Evolutionary conservation across 345 rosid genomes (phyloP).

Genomic region (Populus pruinosa): DNA sequence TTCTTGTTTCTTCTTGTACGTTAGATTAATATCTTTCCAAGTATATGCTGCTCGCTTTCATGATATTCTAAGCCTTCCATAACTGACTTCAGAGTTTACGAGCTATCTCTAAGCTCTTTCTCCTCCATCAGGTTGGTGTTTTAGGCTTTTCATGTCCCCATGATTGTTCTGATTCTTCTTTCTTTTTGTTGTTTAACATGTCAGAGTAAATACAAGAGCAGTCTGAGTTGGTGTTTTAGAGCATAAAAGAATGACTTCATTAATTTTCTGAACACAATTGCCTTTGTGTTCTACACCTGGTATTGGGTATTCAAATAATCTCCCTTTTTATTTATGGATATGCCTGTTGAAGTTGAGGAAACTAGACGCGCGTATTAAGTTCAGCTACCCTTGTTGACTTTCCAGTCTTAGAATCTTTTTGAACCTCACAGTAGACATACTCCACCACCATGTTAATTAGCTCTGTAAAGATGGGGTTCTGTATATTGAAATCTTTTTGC

Average conservation of each 20-base stretch:
- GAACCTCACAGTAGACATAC: background rate
- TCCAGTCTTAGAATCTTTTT: background rate
- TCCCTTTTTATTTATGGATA: background rate
- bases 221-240: background rate
- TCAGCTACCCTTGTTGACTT: background rate
- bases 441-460: background rate
- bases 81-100: background rate
- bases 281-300: background rate
- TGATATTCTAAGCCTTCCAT: background rate
- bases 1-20: background rate
- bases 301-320: background rate
- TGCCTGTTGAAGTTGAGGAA: background rate
- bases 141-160: background rate
- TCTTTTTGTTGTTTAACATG: background rate
- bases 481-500: background rate
- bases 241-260: background rate
- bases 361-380: background rate
- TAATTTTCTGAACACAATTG: background rate
- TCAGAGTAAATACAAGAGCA: background rate
- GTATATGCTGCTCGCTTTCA: background rate
- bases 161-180: background rate
- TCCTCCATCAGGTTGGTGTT: slow-evolving; percentile 1
- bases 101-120: background rate
- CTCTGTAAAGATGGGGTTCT: background rate
- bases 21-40: background rate